Evolutionary conservation across 1,284 basidiomycete species (phyloP).

Genomic region (Trametes hirsuta): DNA sequence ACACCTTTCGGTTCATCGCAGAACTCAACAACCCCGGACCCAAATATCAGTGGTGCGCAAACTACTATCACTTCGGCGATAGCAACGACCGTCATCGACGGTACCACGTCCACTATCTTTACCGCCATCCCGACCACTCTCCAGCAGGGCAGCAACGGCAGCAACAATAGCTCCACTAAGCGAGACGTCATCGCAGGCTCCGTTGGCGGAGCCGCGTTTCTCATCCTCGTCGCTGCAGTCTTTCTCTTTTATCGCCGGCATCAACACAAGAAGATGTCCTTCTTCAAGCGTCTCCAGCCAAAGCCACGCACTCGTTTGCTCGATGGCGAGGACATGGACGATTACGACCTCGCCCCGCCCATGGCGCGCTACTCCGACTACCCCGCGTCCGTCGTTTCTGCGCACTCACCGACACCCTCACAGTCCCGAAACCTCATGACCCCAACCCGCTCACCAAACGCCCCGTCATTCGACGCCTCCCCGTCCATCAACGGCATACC

Average conservation of each 20-base stretch:
- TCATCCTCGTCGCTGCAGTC: constrained; percentile 43
- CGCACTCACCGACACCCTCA: constrained; percentile 10
- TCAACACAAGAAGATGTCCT: constrained; percentile 43
- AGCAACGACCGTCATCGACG: constrained; percentile 21
- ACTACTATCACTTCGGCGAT: constrained; percentile 20
- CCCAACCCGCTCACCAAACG: constrained; percentile 16
- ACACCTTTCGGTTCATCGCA: no score
- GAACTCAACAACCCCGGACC: no score
- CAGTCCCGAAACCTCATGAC: background rate
- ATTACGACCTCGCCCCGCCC: constrained; percentile 37
- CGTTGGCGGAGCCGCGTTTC: constrained; percentile 45
- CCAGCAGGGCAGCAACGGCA: background rate
- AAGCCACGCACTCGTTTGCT: constrained; percentile 44
- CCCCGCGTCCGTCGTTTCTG: constrained; percentile 30
- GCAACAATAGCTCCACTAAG: constrained; percentile 24
- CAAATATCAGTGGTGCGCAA: background rate
- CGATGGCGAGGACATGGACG: constrained; percentile 50
- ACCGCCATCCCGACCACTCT: constrained; percentile 26
- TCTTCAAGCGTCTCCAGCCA: constrained; percentile 41
- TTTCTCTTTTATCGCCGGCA: constrained; percentile 47
- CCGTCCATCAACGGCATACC: constrained; percentile 11
- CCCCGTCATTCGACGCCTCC: constrained; percentile 11
- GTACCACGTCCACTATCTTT: constrained; percentile 20
- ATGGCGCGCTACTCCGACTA: constrained; percentile 37
- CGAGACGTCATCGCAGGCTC: constrained; percentile 51